Conservation (phyloP, 768 basidiomycete species). For the Leccinellum albellum region DNA sequence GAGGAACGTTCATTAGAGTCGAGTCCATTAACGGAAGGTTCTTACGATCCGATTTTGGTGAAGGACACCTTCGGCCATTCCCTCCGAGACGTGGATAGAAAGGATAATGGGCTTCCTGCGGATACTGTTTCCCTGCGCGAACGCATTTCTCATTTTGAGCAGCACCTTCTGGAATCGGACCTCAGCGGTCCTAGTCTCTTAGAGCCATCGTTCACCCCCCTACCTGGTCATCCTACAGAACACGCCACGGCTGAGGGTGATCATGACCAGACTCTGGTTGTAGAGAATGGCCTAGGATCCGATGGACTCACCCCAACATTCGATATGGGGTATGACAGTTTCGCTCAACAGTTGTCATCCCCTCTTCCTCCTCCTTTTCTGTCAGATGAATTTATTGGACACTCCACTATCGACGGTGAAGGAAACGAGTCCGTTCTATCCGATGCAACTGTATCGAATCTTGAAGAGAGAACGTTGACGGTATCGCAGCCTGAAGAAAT, state of each 20-base stretch:
- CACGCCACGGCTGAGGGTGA: not conserved
- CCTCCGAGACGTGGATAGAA: not conserved
- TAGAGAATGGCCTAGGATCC: not conserved
- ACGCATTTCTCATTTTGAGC: not conserved
- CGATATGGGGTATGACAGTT: not conserved
- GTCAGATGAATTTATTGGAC: conserved; percentile 1
- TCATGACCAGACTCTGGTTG: not conserved
- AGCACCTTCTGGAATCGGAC: not conserved
- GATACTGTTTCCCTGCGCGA: not conserved
- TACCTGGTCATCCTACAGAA: not conserved
- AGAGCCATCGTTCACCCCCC: not conserved
- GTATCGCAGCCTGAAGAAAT: not conserved
- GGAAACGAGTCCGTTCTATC: not conserved
- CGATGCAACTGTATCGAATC: not conserved
- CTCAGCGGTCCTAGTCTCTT: not conserved
- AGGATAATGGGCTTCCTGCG: not conserved
- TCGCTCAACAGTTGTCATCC: conserved; percentile 16
- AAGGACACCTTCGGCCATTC: not conserved
- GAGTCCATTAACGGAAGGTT: not conserved
- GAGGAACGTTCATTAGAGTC: not conserved
- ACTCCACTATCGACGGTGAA: not conserved
- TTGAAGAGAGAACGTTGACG: not conserved
- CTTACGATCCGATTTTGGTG: not conserved
- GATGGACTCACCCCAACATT: not conserved
- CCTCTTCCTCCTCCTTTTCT: conserved; percentile 17